Base-by-base conservation (phyloP, 2,329 filamentous ascomycete genomes). In the Aspergillus sp. region DNA sequence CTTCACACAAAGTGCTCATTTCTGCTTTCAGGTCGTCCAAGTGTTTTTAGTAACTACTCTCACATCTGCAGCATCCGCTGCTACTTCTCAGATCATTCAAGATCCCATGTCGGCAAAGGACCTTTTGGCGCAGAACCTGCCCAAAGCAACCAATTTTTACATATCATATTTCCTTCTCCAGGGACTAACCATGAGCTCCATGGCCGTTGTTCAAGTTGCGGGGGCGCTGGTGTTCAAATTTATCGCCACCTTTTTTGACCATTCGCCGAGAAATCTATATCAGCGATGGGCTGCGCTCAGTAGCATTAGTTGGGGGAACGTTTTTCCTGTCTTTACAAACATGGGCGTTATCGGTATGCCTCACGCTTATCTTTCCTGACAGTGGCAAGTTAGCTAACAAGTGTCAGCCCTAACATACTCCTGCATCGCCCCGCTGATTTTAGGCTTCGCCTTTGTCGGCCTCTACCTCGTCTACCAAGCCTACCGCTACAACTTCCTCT, bases 81-180 rank as follows among this genome's bases (percentile, higher is more conserved):
- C 88, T 0, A 77, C 82, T 1, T 71, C 80, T 19, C 67, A 84
- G 39, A 84, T 94, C 44, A 72, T 83, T 20, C 54, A 84, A 1
- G 65, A 88, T 38, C 89, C 90, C 0, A 67, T 76, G 7, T 74
- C 75, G 0, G 79, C 81, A 4, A 83, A 88, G 1, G 72, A 72
- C 9, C 72, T 93, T 5, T 75, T 95, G 7, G 85, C 90, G 0
- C 63, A 78, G 37, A 86, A 88, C 53, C 73, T 98, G 2, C 93
- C 93, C 15, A 87, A 84, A 55, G 85, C 90, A 0, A 91, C 89
- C 50, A 97, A 95, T 68, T 94, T 96, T 62, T 98, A 96, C 68
- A 85, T 97, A 12, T 90, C 86, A 0, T 98, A 96, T 72, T 95
- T 97, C 59, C 80, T 97, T 20, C 83, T 98, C 1, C 90, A 97